These are phyloP conservation scores for Arthroderma sp. DNA, from an alignment of 2,329 filamentous ascomycete species.

Conservation along the genomic window DNA sequence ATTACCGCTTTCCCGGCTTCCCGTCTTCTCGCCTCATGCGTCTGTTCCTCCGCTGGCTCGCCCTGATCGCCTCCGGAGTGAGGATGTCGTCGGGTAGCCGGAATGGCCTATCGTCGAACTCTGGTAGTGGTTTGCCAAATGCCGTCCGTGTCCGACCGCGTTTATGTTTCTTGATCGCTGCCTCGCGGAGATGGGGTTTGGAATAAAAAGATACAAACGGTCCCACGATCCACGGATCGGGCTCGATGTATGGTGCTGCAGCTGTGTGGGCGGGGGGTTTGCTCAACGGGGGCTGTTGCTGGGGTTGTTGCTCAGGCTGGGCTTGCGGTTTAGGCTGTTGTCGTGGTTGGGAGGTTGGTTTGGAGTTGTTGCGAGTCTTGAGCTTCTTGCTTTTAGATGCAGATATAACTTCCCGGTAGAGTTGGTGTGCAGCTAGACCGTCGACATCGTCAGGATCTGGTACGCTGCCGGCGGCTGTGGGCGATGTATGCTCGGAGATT, in stretches of 20 bases:
- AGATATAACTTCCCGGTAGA: slow-evolving; percentile 53
- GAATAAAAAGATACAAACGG: slow-evolving; percentile 81
- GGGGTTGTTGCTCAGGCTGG: neutral
- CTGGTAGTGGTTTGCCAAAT: slow-evolving; percentile 72
- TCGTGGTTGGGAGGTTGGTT: neutral
- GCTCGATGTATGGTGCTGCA: slow-evolving; percentile 16
- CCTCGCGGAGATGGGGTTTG: slow-evolving; percentile 67
- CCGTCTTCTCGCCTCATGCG: slow-evolving; percentile 23
- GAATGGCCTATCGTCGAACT: slow-evolving; percentile 60
- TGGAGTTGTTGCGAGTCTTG: neutral
- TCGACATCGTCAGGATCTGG: slow-evolving; percentile 60
- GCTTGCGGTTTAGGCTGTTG: neutral
- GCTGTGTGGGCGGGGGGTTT: slow-evolving; percentile 13
- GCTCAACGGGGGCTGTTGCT: slow-evolving; percentile 5
- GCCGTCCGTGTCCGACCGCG: slow-evolving; percentile 60
- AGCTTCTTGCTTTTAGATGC: slow-evolving; percentile 4
- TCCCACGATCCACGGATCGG: slow-evolving; percentile 27
- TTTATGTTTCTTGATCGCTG: slow-evolving; percentile 60
- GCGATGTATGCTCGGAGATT: slow-evolving; percentile 13
- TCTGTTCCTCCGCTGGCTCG: slow-evolving; percentile 30
- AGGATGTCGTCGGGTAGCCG: slow-evolving; percentile 53
- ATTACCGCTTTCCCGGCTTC: neutral
- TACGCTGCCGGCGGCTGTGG: slow-evolving; percentile 37
- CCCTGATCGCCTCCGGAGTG: slow-evolving; percentile 32
- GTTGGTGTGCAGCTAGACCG: slow-evolving; percentile 58